phyloP scores from a whole-genome alignment of 495 filamentous ascomycete genomes.

The Hypoxylon lenormandii region DNA sequence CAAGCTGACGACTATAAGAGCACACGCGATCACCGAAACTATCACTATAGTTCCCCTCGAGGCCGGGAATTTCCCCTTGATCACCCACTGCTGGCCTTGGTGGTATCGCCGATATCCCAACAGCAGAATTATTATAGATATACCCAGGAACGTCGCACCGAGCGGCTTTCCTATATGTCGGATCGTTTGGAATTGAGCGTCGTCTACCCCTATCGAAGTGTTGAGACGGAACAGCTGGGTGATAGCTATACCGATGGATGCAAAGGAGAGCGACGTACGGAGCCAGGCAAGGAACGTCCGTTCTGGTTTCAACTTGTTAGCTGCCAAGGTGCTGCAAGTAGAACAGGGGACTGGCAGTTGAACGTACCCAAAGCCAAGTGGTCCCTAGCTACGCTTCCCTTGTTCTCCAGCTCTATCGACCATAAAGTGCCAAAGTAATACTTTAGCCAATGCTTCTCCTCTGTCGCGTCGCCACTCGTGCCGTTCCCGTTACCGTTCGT shows the following conservation, averaged over 20 bases:
- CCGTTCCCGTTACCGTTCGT: conserved; percentile 16
- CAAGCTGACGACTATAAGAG: conserved; percentile 77
- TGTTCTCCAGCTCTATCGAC: conserved; percentile 92
- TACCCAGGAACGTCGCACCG: conserved; percentile 88
- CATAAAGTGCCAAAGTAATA: conserved; percentile 74
- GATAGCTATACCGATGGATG: conserved; percentile 93
- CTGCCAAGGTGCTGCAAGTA: conserved; percentile 15
- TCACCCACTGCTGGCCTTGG: conserved; percentile 82
- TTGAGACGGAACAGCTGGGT: conserved; percentile 97
- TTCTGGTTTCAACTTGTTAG: conserved; percentile 66
- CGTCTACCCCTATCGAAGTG: conserved; percentile 65
- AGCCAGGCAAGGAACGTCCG: conserved; percentile 98
- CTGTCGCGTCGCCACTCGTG: conserved; percentile 17
- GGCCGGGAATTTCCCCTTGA: conserved; percentile 92
- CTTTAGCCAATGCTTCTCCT: conserved; percentile 53
- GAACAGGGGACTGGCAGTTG: conserved; percentile 2
- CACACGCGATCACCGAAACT: conserved; percentile 74
- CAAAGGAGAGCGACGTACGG: conserved; percentile 93
- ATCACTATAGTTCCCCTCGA: conserved; percentile 87
- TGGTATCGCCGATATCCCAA: conserved; percentile 78
- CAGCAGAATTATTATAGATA: conserved; percentile 85
- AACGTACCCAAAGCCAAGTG: conserved; percentile 88
- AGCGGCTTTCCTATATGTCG: conserved; percentile 89
- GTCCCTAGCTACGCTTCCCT: conserved; percentile 93
- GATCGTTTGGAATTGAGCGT: conserved; percentile 60